A percentile compares a stretch with the other conserved stretches of the same genome.
Conservation (phyloP, 1,139 yeast species). For the Candida frijolesensis region DNA sequence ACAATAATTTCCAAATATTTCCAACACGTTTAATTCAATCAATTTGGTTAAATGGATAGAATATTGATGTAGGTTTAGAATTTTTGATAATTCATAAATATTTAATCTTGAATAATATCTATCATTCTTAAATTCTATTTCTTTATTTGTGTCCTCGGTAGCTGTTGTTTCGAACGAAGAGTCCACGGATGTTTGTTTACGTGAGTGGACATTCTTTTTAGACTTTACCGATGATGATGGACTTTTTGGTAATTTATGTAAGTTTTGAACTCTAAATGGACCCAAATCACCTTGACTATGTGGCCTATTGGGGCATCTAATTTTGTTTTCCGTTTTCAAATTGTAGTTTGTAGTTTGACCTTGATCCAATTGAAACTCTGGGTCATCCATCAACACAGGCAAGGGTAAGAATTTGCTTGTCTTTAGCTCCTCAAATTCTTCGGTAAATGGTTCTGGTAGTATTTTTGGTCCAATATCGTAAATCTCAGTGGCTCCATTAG, state of each 20-base stretch:
- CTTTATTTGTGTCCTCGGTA: not conserved
- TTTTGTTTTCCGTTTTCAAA: not conserved
- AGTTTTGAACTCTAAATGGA: constrained; percentile 4
- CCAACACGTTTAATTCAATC: constrained; percentile 58
- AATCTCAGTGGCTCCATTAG: constrained; percentile 11
- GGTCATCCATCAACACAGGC: constrained; percentile 7
- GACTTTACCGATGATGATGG: constrained; percentile 2
- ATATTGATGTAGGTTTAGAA: constrained; percentile 26
- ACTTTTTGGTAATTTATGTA: not conserved
- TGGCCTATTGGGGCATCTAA: constrained; percentile 13
- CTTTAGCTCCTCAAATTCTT: constrained; percentile 13
- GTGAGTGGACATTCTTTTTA: not conserved
- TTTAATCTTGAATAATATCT: constrained; percentile 32
- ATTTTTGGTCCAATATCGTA: constrained; percentile 16
- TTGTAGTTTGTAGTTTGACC: constrained; percentile 12
- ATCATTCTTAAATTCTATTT: constrained; percentile 15
- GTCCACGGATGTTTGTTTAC: not conserved
- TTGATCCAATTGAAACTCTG: constrained; percentile 11
- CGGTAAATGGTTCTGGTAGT: constrained; percentile 17
- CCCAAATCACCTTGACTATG: constrained; percentile 10
- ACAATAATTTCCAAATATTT: constrained; percentile 56
- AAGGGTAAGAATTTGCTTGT: constrained; percentile 14
- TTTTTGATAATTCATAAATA: constrained; percentile 28
- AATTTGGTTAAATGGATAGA: constrained; percentile 29
- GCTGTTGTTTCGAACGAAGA: not conserved